These are phyloP conservation scores for Gymnopilus junonius DNA, from an alignment of 768 basidiomycete species.

Conservation along the genomic window DNA sequence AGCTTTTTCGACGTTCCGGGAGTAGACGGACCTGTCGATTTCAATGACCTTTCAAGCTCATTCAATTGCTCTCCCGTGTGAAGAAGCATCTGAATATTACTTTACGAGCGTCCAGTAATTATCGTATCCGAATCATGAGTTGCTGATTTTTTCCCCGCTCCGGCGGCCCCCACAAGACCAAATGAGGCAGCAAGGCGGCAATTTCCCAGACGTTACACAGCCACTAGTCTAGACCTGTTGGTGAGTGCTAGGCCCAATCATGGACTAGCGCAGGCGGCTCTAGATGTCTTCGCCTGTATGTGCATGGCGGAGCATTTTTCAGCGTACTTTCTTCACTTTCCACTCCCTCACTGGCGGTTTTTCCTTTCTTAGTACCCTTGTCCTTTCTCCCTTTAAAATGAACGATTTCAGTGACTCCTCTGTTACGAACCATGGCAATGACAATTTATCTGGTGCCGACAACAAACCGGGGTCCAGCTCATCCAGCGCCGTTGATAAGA, in stretches of 20 bases:
- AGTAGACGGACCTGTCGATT: not conserved
- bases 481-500: not conserved
- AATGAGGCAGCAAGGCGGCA: no score
- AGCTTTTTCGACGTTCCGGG: not conserved
- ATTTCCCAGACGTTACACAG: no score
- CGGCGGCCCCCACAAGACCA: no score
- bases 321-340: not conserved
- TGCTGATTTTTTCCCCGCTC: no score
- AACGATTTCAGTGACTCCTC: not conserved
- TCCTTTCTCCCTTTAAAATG: not conserved
- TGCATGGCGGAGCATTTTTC: not conserved
- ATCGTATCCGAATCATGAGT: no score
- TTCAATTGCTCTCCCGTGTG: conserved; percentile 5
- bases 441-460: not conserved
- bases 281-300: not conserved
- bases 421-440: not conserved
- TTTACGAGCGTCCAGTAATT: no score
- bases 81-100: not conserved
- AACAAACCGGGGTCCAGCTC: no score
- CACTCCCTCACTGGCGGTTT: not conserved
- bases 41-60: conserved; percentile 9
- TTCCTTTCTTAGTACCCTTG: not conserved
- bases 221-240: not conserved
- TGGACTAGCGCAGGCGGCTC: not conserved
- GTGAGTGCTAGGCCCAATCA: not conserved